These are phyloP conservation scores for Colletotrichum godetiae DNA, from an alignment of 2,329 filamentous ascomycete species.

Conservation along the genomic window DNA sequence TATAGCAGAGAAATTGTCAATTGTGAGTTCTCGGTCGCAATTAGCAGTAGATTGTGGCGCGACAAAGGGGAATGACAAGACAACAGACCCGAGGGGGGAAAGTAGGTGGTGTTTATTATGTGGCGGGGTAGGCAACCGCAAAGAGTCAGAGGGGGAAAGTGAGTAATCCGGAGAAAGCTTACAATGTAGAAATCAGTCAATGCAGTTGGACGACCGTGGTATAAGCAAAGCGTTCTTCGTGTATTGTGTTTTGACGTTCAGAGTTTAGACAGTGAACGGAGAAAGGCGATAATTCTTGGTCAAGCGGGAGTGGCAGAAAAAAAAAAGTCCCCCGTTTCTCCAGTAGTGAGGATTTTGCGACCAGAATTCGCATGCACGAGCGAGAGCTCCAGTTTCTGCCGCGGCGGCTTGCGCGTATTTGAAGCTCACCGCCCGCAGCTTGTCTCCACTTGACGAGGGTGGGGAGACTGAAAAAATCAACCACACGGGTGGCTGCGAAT, in stretches of 20 bases:
- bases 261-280: not conserved
- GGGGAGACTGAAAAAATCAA: constrained; percentile 33
- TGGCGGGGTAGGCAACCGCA: constrained; percentile 30
- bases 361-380: constrained; percentile 35
- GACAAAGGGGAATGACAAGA: constrained; percentile 4
- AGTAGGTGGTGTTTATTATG: constrained; percentile 10
- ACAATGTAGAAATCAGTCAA: constrained; percentile 5
- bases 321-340: constrained; percentile 6
- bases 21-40: not conserved
- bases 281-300: constrained; percentile 6
- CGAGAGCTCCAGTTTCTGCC: constrained; percentile 36
- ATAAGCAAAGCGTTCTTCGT: not conserved
- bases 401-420: constrained; percentile 23
- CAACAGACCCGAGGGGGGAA: not conserved
- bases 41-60: not conserved
- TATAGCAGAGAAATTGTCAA: not conserved
- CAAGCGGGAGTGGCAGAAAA: constrained; percentile 18
- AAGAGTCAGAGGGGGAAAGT: constrained; percentile 14
- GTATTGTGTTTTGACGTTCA: not conserved
- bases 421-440: constrained; percentile 33
- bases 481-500: constrained; percentile 19
- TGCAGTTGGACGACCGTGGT: constrained; percentile 2
- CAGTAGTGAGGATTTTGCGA: constrained; percentile 36
- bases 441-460: constrained; percentile 19
- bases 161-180: constrained; percentile 31